A percentile compares a stretch with the other conserved stretches of the same genome.
Conservation (phyloP, 805 yeast genomes). For the Saccharomyces mikatae region DNA sequence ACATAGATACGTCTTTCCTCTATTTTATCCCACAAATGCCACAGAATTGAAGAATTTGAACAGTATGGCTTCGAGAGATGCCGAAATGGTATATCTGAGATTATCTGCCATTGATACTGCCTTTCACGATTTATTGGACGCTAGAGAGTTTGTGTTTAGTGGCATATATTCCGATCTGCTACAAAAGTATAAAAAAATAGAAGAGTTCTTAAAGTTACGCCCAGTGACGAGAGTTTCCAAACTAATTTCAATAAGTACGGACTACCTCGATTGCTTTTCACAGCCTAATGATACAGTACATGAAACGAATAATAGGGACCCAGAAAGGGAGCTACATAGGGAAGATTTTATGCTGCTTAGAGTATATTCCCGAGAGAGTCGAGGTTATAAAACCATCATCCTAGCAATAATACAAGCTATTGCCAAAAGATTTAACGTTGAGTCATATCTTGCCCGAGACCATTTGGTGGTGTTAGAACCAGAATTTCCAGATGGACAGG, state of each 20-base stretch:
- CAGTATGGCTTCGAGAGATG: not conserved
- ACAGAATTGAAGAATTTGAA: not conserved
- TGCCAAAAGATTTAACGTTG: slow-evolving; percentile 9
- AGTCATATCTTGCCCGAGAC: slow-evolving; percentile 3
- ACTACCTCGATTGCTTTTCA: not conserved
- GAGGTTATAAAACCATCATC: slow-evolving; percentile 16
- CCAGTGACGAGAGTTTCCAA: not conserved
- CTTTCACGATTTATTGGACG: not conserved
- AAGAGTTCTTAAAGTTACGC: not conserved
- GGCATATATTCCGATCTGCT: not conserved
- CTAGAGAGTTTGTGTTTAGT: not conserved
- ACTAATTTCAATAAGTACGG: not conserved
- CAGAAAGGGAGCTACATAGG: not conserved
- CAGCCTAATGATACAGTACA: not conserved
- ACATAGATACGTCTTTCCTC: not conserved
- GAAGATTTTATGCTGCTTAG: slow-evolving; percentile 22
- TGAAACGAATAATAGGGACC: not conserved
- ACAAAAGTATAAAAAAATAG: not conserved
- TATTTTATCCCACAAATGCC: not conserved
- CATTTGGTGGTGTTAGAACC: not conserved
- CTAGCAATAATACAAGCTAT: slow-evolving; percentile 20
- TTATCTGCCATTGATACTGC: not conserved
- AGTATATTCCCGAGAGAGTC: slow-evolving; percentile 20
- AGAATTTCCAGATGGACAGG: not conserved
- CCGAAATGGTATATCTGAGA: not conserved